Conservation (phyloP, 2,329 filamentous ascomycete genomes). For the Chaetomium olivaceum region DNA sequence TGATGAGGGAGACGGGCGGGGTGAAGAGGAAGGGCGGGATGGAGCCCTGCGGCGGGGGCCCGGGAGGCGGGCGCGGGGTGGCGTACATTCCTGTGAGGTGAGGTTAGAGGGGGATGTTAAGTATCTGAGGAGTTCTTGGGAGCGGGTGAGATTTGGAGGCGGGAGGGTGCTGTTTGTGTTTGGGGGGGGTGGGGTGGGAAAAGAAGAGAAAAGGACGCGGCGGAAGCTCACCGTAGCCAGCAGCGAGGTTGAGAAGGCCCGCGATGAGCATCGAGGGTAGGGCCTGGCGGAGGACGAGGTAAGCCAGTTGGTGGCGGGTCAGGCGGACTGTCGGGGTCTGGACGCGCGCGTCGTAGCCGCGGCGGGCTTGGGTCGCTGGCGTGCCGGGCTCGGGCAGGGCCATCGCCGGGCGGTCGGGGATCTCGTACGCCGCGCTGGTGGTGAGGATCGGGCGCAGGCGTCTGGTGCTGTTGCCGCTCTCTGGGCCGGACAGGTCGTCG, state of each 20-base stretch:
- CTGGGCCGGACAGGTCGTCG: neutral
- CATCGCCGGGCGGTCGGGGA: no score
- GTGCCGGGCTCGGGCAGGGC: no score
- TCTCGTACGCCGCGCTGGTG: neutral
- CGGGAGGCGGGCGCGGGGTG: conserved; percentile 44
- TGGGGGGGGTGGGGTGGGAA: no score
- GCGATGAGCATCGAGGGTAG: conserved; percentile 50
- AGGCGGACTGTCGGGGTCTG: conserved; percentile 42
- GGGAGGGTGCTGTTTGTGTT: no score
- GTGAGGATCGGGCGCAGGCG: neutral
- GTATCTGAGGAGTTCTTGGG: no score
- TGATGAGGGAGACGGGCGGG: conserved; percentile 53
- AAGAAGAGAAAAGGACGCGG: conserved; percentile 8
- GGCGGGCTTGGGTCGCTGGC: neutral
- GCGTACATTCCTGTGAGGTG: conserved; percentile 41
- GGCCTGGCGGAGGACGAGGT: conserved; percentile 51
- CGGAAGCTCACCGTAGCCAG: conserved; percentile 48
- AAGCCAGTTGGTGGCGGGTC: conserved; percentile 49
- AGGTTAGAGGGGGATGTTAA: no score
- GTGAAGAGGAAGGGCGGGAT: conserved; percentile 50
- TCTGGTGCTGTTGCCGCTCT: neutral
- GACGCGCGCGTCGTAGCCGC: conserved; percentile 11
- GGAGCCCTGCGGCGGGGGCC: conserved; percentile 7
- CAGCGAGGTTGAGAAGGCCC: conserved; percentile 53
- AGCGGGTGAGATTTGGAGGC: conserved; percentile 12